Percentiles rank a stretch among this genome's conserved stretches.
Evolutionary conservation across 139 green algal genomes (phyloP).

Genomic region (Limnomonas spitsbergensis): DNA sequence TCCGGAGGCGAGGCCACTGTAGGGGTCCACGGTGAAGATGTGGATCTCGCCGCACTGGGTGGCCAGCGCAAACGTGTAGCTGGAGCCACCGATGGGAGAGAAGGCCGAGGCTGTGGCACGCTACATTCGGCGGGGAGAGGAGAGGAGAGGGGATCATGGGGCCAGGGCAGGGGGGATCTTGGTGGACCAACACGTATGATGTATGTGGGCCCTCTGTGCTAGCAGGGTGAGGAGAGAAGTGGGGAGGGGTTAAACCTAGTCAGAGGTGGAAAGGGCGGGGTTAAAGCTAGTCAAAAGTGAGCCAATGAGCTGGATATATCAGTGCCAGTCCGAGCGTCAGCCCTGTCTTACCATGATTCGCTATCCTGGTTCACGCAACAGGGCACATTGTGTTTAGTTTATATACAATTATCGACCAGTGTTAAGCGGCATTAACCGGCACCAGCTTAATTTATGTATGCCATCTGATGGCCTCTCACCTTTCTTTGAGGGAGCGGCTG

Average conservation of each 20-base stretch:
- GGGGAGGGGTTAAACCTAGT: no score
- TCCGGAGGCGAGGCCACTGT: neutral
- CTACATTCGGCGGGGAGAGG: conserved; percentile 21
- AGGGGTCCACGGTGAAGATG: conserved; percentile 19
- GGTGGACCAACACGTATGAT: neutral
- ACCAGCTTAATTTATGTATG: no score
- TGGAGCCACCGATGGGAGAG: conserved; percentile 13
- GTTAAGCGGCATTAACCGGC: no score
- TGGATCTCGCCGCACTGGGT: conserved; percentile 27
- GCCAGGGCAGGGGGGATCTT: neutral
- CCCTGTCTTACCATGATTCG: no score
- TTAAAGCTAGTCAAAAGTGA: neutral
- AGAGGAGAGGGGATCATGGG: neutral
- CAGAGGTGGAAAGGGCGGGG: no score
- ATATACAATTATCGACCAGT: no score
- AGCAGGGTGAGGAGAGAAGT: neutral
- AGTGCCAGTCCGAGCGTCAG: no score
- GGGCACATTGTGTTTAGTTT: no score
- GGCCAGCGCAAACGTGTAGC: conserved; percentile 45
- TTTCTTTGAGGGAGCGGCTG: neutral
- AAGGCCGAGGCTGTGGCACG: conserved; percentile 32
- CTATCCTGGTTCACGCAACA: no score
- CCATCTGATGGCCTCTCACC: neutral
- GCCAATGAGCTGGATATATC: no score
- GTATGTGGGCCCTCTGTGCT: neutral